These are phyloP conservation scores for Nicotiana otophora DNA, from an alignment of 257 asterid species.

Conservation along the genomic window DNA sequence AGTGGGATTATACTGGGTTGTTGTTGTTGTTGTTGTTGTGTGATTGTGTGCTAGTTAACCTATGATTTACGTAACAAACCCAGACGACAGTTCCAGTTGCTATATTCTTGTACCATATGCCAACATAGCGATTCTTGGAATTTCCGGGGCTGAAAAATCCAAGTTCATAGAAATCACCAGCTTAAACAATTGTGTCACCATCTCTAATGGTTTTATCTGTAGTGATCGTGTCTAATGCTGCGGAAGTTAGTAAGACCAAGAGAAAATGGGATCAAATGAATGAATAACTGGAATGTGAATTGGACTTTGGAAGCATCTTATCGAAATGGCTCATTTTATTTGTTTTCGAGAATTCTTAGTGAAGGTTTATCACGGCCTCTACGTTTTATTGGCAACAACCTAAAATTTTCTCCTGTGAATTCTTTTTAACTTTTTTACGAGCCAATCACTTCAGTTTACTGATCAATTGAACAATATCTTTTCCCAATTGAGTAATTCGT, in stretches of 20 bases:
- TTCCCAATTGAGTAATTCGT: neutral
- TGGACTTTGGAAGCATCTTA: neutral
- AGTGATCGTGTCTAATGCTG: slow-evolving; percentile 10
- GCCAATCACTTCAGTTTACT: too few relatives aligned
- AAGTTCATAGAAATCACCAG: neutral
- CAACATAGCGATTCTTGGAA: neutral
- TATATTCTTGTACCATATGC: neutral
- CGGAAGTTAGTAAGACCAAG: neutral
- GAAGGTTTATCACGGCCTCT: too few relatives aligned
- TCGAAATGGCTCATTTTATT: neutral
- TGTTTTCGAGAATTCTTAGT: neutral
- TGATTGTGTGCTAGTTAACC: too few relatives aligned
- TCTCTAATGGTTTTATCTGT: neutral
- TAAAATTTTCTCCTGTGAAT: too few relatives aligned
- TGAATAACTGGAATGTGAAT: too few relatives aligned
- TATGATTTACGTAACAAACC: neutral
- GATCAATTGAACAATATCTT: neutral
- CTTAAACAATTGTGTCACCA: neutral
- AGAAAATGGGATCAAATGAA: neutral
- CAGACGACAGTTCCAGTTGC: neutral
- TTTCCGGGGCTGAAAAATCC: slow-evolving; percentile 16
- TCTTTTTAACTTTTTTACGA: too few relatives aligned
- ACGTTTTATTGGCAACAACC: neutral
- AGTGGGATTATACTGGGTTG: too few relatives aligned
- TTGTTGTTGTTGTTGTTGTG: too few relatives aligned